These are phyloP conservation scores for Tetrahymena elliotti DNA, from an alignment of 73 alveolate genomes.

Conservation along the genomic window DNA sequence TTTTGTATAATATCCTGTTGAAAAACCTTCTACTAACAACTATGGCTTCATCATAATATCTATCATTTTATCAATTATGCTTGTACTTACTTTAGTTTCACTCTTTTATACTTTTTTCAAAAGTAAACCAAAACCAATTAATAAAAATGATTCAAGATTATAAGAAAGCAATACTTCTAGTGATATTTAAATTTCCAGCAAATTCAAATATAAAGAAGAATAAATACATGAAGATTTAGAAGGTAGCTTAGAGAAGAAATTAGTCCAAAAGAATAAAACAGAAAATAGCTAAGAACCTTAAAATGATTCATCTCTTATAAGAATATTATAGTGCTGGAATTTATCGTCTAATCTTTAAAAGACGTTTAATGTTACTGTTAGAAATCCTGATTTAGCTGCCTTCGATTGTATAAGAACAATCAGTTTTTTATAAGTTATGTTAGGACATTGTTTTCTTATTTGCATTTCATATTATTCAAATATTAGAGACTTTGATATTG, in stretches of 20 bases:
- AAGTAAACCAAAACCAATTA: neutral
- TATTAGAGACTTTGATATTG: neutral
- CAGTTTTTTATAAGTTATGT: conserved; percentile 10
- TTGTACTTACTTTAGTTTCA: neutral
- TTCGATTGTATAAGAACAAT: conserved; percentile 17
- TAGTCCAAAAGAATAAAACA: neutral
- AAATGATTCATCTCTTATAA: neutral
- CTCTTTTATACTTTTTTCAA: neutral
- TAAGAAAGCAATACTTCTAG: neutral
- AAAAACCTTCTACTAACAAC: neutral
- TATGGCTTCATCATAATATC: neutral
- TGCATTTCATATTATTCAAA: neutral
- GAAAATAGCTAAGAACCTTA: neutral
- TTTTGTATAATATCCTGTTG: neutral
- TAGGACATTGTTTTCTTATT: conserved; percentile 3
- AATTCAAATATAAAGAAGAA: neutral
- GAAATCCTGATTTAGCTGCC: neutral
- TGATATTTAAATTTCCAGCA: no score
- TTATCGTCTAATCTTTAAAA: neutral
- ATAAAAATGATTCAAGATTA: neutral
- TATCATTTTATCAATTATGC: neutral
- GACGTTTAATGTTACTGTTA: neutral
- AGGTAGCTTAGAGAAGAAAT: neutral
- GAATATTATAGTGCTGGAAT: neutral
- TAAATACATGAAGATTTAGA: neutral